Percentiles rank a stretch among this genome's conserved stretches.
These are phyloP conservation scores for Candida glucosophila DNA, from an alignment of 1,139 yeast genomes.

Conservation along the genomic window DNA sequence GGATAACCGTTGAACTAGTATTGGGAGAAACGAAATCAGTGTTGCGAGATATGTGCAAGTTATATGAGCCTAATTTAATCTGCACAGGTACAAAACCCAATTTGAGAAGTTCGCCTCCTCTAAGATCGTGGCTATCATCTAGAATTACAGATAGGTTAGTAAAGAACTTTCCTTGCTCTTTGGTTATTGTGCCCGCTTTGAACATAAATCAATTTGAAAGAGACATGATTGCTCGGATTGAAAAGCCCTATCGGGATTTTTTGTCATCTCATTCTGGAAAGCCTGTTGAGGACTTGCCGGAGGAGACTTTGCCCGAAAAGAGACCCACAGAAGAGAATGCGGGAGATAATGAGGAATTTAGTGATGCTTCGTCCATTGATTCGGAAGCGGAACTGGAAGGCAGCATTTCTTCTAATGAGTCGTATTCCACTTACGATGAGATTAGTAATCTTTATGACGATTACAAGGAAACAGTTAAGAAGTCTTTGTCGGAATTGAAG, in stretches of 20 bases:
- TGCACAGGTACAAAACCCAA: conserved; percentile 53
- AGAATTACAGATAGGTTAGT: conserved; percentile 57
- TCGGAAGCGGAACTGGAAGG: conserved; percentile 13
- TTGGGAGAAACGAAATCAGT: conserved; percentile 52
- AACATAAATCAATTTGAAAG: conserved; percentile 51
- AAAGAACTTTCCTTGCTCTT: conserved; percentile 59
- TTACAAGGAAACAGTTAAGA: conserved; percentile 18
- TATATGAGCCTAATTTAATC: conserved; percentile 59
- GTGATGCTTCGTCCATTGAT: conserved; percentile 13
- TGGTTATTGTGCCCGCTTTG: conserved; percentile 57
- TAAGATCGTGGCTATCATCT: conserved; percentile 54
- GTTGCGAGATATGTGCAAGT: conserved; percentile 50
- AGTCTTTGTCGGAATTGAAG: conserved; percentile 10
- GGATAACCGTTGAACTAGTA: conserved; percentile 54
- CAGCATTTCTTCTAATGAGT: conserved; percentile 16
- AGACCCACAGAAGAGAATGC: conserved; percentile 1
- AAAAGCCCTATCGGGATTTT: too few relatives aligned
- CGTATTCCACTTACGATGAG: conserved; percentile 34
- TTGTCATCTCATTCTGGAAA: too few relatives aligned
- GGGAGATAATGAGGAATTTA: conserved; percentile 4
- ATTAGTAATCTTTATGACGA: conserved; percentile 24
- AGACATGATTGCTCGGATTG: too few relatives aligned
- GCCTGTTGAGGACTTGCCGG: too few relatives aligned
- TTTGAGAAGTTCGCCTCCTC: conserved; percentile 37
- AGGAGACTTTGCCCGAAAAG: too few relatives aligned